A percentile compares a stretch with the other conserved stretches of the same genome.
Conservation (phyloP, 495 filamentous ascomycete genomes). For the Daldinia concentrica region DNA sequence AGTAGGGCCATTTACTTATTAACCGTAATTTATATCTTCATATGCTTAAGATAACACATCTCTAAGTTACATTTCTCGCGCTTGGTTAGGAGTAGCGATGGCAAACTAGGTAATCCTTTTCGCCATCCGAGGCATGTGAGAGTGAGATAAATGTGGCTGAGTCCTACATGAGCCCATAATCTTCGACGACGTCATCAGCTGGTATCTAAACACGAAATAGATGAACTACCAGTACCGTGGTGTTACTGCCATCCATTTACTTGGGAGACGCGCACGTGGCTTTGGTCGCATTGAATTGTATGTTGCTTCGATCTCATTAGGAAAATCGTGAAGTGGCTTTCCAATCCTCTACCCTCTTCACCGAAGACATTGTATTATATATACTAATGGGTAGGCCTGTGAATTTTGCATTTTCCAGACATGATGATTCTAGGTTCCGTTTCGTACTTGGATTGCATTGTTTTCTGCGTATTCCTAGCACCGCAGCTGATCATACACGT, state of each 20-base stretch:
- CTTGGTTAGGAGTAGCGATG: neutral
- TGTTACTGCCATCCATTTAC: conserved; percentile 10
- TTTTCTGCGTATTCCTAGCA: conserved; percentile 70
- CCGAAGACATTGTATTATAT: neutral
- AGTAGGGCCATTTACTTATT: neutral
- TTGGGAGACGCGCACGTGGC: no score
- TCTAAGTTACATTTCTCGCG: no score
- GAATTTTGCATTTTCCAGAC: neutral
- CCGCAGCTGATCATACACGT: conserved; percentile 72
- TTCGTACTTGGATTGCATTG: conserved; percentile 75
- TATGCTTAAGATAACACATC: no score
- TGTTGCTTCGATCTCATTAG: neutral
- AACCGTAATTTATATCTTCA: no score
- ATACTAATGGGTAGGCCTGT: neutral
- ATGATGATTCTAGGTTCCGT: conserved; percentile 68
- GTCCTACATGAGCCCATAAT: conserved; percentile 1
- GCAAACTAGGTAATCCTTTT: neutral
- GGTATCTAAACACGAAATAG: neutral
- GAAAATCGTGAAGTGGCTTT: neutral
- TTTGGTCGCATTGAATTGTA: neutral
- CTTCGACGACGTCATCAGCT: conserved; percentile 45
- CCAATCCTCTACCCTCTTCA: neutral
- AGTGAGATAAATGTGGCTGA: neutral
- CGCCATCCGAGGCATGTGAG: neutral
- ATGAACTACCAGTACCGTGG: no score